Conservation (phyloP, 176 grass and related monocot species). For the Guadua angustifolia region DNA sequence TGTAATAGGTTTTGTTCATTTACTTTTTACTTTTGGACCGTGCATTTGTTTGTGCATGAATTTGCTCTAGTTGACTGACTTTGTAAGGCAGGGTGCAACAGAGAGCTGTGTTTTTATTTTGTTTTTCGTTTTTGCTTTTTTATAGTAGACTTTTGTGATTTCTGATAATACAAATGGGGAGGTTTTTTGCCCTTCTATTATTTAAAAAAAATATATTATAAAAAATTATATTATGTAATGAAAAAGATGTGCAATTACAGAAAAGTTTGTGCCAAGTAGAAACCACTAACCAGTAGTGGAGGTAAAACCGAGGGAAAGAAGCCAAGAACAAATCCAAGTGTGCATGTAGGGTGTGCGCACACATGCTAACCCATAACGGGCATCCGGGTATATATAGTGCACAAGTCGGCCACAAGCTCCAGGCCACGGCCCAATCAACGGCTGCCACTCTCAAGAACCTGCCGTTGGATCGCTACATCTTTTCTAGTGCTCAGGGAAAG, state of each 20-base stretch:
- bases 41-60: no score
- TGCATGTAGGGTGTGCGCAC: conserved; percentile 28
- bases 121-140: no score
- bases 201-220: not conserved
- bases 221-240: not conserved
- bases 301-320: conserved; percentile 32
- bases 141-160: no score
- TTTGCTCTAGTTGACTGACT: no score
- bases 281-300: conserved; percentile 41
- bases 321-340: conserved; percentile 48
- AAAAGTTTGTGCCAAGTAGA: conserved; percentile 25
- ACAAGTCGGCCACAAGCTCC: conserved; percentile 58
- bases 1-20: no score
- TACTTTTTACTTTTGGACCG: no score
- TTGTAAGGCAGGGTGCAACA: no score
- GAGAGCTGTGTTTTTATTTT: no score
- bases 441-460: conserved; percentile 59
- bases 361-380: conserved; percentile 6
- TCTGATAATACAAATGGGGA: no score
- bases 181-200: no score
- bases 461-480: conserved; percentile 45
- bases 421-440: conserved; percentile 48
- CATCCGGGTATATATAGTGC: conserved; percentile 37
- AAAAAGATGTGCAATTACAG: not conserved
- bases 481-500: conserved; percentile 51